These are phyloP conservation scores for Pichiaceae sp. DNA, from an alignment of 1,139 yeast species.

Conservation along the genomic window DNA sequence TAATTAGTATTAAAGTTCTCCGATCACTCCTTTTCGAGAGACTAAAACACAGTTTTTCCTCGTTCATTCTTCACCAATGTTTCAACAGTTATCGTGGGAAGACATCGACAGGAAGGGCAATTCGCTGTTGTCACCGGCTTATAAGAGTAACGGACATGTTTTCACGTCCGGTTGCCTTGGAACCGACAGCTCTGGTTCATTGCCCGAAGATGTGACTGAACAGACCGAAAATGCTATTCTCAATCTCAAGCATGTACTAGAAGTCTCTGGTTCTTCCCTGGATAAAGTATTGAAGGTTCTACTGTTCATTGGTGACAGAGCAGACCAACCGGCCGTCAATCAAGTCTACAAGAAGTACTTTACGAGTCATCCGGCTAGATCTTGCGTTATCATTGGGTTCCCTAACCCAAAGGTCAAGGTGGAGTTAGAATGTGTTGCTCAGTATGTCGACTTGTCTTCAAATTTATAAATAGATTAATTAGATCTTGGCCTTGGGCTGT, in stretches of 20 bases:
- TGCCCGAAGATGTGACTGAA: constrained; percentile 31
- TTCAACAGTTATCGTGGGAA: constrained; percentile 1
- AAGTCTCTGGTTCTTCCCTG: constrained; percentile 33
- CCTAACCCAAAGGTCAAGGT: constrained; percentile 31
- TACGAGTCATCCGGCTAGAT: constrained; percentile 41
- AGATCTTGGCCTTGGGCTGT: constrained; percentile 1
- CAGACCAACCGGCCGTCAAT: constrained; percentile 36
- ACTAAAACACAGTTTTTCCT: too few relatives aligned
- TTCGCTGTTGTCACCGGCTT: constrained; percentile 32
- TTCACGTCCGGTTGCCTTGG: constrained; percentile 36
- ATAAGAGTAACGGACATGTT: constrained; percentile 38
- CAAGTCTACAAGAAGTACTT: constrained; percentile 37
- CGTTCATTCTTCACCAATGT: too few relatives aligned
- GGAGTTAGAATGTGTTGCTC: constrained; percentile 26
- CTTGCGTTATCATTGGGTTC: constrained; percentile 39
- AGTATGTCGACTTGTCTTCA: neutral
- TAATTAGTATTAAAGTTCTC: too few relatives aligned
- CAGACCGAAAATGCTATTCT: constrained; percentile 36
- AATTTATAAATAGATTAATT: too few relatives aligned
- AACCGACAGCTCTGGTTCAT: constrained; percentile 26
- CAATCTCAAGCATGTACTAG: constrained; percentile 34
- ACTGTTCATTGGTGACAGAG: constrained; percentile 37
- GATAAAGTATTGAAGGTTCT: constrained; percentile 42
- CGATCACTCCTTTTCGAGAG: too few relatives aligned
- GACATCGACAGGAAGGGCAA: neutral